Evolutionary conservation across 805 yeast species (phyloP).

Genomic region (Clavispora carvajalis): DNA sequence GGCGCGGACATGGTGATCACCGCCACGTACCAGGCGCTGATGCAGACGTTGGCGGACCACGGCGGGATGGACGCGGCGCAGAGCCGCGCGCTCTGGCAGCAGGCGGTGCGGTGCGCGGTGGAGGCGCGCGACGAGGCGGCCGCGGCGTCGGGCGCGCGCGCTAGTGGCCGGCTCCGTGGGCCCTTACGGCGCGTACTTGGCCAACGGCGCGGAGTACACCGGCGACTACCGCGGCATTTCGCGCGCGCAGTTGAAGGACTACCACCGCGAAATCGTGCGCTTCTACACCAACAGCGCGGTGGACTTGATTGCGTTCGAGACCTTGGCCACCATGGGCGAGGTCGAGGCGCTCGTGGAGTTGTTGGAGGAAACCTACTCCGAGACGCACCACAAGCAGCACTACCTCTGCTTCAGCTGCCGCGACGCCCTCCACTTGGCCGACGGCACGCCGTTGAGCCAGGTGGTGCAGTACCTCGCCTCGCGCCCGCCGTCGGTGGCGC

Average conservation of each 20-base stretch:
- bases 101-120: constrained; percentile 11
- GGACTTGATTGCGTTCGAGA: constrained; percentile 63
- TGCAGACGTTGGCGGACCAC: constrained; percentile 11
- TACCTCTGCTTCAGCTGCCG: constrained; percentile 38
- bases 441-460: constrained; percentile 25
- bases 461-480: constrained; percentile 27
- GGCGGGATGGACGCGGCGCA: constrained; percentile 8
- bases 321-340: constrained; percentile 63
- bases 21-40: constrained; percentile 17
- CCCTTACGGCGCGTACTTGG: constrained; percentile 68
- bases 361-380: constrained; percentile 24
- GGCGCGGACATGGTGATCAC: constrained; percentile 16
- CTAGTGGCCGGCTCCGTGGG: constrained; percentile 64
- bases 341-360: constrained; percentile 43
- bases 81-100: constrained; percentile 11
- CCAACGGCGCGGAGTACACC: constrained; percentile 67
- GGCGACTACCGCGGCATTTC: constrained; percentile 53
- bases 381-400: constrained; percentile 31
- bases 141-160: constrained; percentile 8
- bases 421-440: constrained; percentile 19
- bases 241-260: constrained; percentile 36
- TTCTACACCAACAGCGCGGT: constrained; percentile 36
- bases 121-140: constrained; percentile 6
- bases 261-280: constrained; percentile 46
- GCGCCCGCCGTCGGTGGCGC: constrained; percentile 7